Evolutionary conservation across 768 basidiomycete genomes (phyloP), one percentile per base, ranked within the genome.

Genomic region (Auricularia cornea): DNA sequence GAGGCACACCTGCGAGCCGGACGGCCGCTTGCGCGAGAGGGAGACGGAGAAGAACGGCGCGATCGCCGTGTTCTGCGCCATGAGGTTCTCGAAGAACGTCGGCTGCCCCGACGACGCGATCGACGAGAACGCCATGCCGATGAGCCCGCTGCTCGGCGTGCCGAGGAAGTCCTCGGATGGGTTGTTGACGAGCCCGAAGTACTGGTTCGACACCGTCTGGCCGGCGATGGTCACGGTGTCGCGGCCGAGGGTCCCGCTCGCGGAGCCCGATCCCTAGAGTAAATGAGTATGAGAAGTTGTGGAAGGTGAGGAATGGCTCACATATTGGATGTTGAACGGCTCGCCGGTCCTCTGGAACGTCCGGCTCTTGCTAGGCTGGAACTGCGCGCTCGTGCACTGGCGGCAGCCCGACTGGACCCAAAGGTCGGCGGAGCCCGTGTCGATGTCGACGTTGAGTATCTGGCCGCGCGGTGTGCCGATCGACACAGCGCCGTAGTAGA

Each of bases 401-500:
- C 54, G 28, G 68, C 83, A 84, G 48, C 69, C 61, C 14, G 72
- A 70, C 31, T 81, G 77, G 26, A 80, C 70, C 84, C 87, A 89
- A 20, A 86, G 75, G 69, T 90, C 88, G 35, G 82, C 76, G 6
- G 83, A 85, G 60, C 88, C 86, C 2, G 88, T 89, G 71, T 90
- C 88, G 66, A 89, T 74, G 70, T 86, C 82, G 38, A 89, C 78
- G 2, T 78, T 75, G 20, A 89, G 67, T 28, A 66, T 60, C 70
- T 88, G 86, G 0, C 74, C 66, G 1, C 81, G 81, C 18, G 83
- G n/a, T n/a, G n/a, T 84, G 10, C 88, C 89, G 60, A 89, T 76
- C 3, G 66, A 41, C 59, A 86, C 60, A 6, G 70, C 64, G 2
- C 80, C 81, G 61, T 80, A 83, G 69, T 85, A 86, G 61, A 81